phyloP scores from a whole-genome alignment of 2,329 filamentous ascomycete genomes.

The Pyrenophora teres region DNA sequence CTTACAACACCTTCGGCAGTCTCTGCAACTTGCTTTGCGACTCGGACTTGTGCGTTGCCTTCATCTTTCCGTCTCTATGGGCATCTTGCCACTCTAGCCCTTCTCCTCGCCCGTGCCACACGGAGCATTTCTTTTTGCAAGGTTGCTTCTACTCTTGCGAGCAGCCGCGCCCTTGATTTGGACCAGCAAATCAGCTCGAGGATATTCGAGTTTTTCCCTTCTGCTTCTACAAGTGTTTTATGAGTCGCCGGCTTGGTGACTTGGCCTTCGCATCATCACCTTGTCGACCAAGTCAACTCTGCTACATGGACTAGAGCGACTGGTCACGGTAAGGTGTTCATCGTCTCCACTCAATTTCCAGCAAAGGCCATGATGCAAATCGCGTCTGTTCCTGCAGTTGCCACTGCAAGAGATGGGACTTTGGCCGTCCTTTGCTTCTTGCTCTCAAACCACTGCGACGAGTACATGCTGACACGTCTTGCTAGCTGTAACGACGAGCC shows the following conservation, averaged over 20 bases:
- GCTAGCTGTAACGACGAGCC: constrained; percentile 13
- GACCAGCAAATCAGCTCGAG: constrained; percentile 6
- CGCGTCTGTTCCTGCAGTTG: background rate
- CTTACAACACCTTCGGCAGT: constrained; percentile 25
- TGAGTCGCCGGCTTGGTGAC: constrained; percentile 22
- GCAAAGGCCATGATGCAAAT: background rate
- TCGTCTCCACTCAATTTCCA: constrained; percentile 9
- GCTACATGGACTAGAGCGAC: constrained; percentile 15
- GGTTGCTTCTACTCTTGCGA: constrained; percentile 25
- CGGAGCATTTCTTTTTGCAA: constrained; percentile 41
- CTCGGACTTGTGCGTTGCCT: background rate
- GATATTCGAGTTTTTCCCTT: background rate
- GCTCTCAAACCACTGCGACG: background rate
- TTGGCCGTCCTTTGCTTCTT: no score
- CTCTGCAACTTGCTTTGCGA: constrained; percentile 13
- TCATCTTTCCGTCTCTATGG: constrained; percentile 2
- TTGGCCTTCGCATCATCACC: constrained; percentile 20
- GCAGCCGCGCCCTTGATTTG: constrained; percentile 14
- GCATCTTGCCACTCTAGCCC: background rate
- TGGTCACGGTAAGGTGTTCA: constrained; percentile 32
- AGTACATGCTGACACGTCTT: constrained; percentile 23
- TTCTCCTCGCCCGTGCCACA: constrained; percentile 22
- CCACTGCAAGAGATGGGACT: background rate
- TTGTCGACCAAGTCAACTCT: constrained; percentile 29
- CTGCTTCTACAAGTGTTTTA: constrained; percentile 11